Conservation (phyloP, 2,329 filamentous ascomycete species). For the Aureobasidium namibiae region DNA sequence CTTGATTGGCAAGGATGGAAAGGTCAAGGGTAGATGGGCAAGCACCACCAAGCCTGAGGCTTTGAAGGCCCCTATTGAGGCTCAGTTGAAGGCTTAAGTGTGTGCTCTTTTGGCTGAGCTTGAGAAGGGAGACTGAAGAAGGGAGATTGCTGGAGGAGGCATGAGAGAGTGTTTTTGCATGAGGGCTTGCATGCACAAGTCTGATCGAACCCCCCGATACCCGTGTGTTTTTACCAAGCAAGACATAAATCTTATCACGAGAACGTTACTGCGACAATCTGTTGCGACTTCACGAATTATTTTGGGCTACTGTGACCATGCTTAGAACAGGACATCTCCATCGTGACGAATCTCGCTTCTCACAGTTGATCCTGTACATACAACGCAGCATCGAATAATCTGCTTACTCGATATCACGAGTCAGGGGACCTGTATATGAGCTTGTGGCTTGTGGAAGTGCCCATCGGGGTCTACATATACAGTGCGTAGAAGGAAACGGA, state of each 20-base stretch:
- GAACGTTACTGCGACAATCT: not conserved
- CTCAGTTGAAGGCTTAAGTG: conserved; percentile 50
- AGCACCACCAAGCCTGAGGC: conserved; percentile 79
- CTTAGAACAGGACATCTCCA: not conserved
- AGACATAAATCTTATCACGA: not conserved
- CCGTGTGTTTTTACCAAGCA: not conserved
- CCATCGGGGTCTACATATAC: no score
- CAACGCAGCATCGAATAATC: no score
- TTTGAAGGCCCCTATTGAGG: conserved; percentile 66
- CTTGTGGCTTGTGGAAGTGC: no score
- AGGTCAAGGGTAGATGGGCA: conserved; percentile 79
- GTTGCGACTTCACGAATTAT: not conserved
- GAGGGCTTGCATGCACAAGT: not conserved
- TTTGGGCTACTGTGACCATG: not conserved
- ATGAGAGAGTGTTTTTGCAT: not conserved
- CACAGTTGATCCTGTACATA: no score
- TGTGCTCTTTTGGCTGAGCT: no score
- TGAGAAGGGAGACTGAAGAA: not conserved
- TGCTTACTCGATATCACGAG: no score
- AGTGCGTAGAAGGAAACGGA: no score
- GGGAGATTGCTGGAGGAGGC: not conserved
- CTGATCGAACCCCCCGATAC: not conserved
- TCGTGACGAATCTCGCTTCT: no score
- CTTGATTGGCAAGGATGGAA: conserved; percentile 74
- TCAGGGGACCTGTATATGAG: no score